A percentile compares a stretch with the other conserved stretches of the same genome.
Conservation (phyloP, 805 yeast genomes). For the Saccharomyces kudriavzevii region DNA sequence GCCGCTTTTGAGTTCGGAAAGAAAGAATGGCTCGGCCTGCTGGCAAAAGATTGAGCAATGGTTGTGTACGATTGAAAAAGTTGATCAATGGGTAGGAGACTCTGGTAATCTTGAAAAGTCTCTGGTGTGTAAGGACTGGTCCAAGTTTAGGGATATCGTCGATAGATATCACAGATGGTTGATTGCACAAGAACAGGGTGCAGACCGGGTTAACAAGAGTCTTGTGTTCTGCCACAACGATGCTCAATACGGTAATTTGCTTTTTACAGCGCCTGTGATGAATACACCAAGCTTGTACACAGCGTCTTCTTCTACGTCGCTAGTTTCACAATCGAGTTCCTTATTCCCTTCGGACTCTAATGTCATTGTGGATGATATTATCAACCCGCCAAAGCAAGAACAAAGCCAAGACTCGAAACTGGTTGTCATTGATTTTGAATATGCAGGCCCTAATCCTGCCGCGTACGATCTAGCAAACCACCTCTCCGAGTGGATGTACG, state of each 20-base stretch:
- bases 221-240: conserved; percentile 91
- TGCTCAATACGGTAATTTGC: conserved; percentile 89
- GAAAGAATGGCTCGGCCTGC: conserved; percentile 50
- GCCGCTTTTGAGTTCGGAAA: conserved; percentile 51
- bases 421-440: conserved; percentile 94
- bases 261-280: conserved; percentile 53
- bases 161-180: conserved; percentile 57
- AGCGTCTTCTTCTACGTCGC: conserved; percentile 6
- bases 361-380: conserved; percentile 24
- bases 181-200: conserved; percentile 13
- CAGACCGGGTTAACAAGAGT: conserved; percentile 28
- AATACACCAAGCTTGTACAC: conserved; percentile 3
- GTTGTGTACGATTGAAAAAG: conserved; percentile 41
- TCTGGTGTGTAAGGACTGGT: conserved; percentile 38
- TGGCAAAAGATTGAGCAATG: conserved; percentile 71
- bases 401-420: conserved; percentile 56
- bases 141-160: conserved; percentile 41
- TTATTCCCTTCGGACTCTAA: conserved; percentile 25
- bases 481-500: conserved; percentile 95
- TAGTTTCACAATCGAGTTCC: conserved; percentile 17
- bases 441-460: conserved; percentile 82
- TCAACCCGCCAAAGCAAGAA: conserved; percentile 33
- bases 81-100: conserved; percentile 31
- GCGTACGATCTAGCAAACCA: conserved; percentile 91
- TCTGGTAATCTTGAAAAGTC: conserved; percentile 30